Evolutionary conservation across 176 grass and related monocot genomes (phyloP), one percentile per base, ranked within the genome.

Genomic region (Musa itinerans): DNA sequence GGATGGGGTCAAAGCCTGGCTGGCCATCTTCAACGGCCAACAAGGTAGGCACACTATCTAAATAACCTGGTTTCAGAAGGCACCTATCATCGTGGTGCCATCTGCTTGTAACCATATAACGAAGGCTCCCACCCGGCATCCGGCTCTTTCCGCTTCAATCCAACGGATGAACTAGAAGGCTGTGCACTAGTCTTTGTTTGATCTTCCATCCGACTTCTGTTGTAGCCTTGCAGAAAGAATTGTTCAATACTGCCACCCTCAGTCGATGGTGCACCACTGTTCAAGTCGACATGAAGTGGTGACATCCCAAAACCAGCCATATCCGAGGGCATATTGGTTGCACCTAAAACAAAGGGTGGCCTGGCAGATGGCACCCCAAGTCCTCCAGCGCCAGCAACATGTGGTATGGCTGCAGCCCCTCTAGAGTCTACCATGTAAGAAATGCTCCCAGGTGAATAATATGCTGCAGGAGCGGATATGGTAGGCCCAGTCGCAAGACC

Each of bases 61-160:
- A 15, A 15, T 21, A 7, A 68, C 10, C 5, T n/a, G 9, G 26
- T 59, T n/a, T 13, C 9, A 21, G 9, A 20, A 63, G 16, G 16
- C 43, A 34, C 19, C 26, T 69, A 56, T 68, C 43, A 21, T 21
- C 76, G 16, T 15, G 52, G 55, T 69, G 63, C 34, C 63, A 78
- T 64, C 21, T 69, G 21, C 27, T 78, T 79, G 64, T 50, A 49
- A 70, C 64, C 77, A 49, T 29, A 69, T 15, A 16, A 17, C 50
- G 23, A 27, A 0, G 52, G 25, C 15, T 79, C 65, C 77, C 65
- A 79, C 25, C 77, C 77, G 16, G 52, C 49, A 6, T 69, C 77
- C 15, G 77, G 77, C 53, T 79, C 65, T 66, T 79, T 79, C 0
- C 77, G 65, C 52, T 79, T 79, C 17, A 9, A 24, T 15, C 53